Evolutionary conservation across 2,329 filamentous ascomycete species (phyloP).

Genomic region (Furcasterigmium sp.): DNA sequence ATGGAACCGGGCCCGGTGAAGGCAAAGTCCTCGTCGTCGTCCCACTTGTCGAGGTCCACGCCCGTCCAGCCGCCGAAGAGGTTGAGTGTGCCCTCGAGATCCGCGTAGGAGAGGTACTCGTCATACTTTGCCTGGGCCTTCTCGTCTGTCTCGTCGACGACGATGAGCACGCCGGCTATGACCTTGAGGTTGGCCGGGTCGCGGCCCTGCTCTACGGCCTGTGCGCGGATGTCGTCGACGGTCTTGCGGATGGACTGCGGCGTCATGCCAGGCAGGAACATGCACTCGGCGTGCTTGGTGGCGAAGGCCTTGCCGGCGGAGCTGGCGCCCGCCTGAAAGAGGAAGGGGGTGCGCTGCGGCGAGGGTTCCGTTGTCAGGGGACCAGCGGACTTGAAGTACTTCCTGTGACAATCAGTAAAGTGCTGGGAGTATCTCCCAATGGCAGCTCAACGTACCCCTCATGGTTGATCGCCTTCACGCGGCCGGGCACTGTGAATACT

Average conservation of each 20-base stretch:
- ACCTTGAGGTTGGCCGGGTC: constrained; percentile 54
- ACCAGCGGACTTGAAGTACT: constrained; percentile 20
- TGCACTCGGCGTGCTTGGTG: constrained; percentile 52
- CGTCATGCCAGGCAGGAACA: constrained; percentile 30
- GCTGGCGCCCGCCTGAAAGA: constrained; percentile 57
- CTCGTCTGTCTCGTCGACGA: constrained; percentile 42
- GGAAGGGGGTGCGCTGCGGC: constrained; percentile 48
- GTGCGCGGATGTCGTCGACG: constrained; percentile 24
- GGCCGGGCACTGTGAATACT: constrained; percentile 51
- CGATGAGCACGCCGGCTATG: constrained; percentile 43
- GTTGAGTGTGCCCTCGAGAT: constrained; percentile 46
- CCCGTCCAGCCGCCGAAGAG: constrained; percentile 32
- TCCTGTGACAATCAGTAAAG: background rate
- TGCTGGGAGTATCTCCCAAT: too few species aligned
- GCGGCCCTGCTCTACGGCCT: constrained; percentile 44
- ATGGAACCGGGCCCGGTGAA: too few species aligned
- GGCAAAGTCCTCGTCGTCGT: constrained; percentile 31
- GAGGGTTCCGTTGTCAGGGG: constrained; percentile 47
- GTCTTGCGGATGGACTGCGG: background rate
- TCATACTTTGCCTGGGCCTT: constrained; percentile 48
- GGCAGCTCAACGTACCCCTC: constrained; percentile 1
- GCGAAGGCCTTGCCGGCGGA: constrained; percentile 51
- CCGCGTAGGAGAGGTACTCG: constrained; percentile 45
- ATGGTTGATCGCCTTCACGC: constrained; percentile 56
- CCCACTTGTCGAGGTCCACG: too few species aligned